These are phyloP conservation scores for Aspergillus costaricaensis DNA, from an alignment of 2,329 filamentous ascomycete species.

Conservation along the genomic window DNA sequence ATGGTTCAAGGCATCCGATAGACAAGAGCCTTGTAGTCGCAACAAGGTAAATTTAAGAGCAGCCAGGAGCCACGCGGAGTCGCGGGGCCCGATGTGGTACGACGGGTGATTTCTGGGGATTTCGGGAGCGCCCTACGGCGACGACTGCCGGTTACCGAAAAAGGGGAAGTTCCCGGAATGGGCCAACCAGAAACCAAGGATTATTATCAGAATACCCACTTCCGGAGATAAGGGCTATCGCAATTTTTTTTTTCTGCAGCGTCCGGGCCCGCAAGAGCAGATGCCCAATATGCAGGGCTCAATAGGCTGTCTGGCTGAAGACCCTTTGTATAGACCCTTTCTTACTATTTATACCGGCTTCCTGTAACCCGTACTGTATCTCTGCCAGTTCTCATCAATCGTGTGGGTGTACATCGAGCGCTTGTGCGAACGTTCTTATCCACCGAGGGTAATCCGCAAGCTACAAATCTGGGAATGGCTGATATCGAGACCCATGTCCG, in stretches of 20 bases:
- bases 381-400: background rate
- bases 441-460: background rate
- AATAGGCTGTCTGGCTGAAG: background rate
- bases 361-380: background rate
- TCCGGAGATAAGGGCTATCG: background rate
- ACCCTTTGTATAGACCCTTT: background rate
- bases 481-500: background rate
- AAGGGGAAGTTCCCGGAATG: background rate
- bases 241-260: slow-evolving; percentile 1
- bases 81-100: background rate
- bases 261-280: background rate
- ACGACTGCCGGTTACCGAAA: background rate
- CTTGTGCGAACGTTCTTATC: too few species aligned
- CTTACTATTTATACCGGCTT: background rate
- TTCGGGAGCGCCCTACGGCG: background rate
- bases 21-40: background rate
- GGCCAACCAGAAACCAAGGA: background rate
- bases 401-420: background rate
- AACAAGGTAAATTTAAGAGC: background rate
- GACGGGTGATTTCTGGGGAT: background rate
- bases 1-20: background rate
- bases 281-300: background rate
- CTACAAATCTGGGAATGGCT: background rate
- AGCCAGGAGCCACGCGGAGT: background rate
- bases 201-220: background rate